phyloP scores from a whole-genome alignment of 805 yeast species.

The Cyberlindnera saturnus region DNA sequence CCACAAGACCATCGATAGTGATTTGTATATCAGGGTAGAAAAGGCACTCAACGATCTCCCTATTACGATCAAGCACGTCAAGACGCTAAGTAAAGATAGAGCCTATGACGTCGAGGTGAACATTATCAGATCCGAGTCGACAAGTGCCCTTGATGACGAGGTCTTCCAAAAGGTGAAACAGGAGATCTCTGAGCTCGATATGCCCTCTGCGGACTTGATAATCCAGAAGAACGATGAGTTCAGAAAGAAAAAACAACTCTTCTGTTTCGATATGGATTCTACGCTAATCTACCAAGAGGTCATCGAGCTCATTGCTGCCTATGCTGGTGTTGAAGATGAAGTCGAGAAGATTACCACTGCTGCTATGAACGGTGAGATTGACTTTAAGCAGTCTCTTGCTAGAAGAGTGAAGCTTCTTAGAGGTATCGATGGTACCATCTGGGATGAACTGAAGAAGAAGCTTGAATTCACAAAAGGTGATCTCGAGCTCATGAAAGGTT shows the following conservation, averaged over 20 bases:
- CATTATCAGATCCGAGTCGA: slow-evolving; percentile 12
- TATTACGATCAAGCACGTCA: slow-evolving; percentile 22
- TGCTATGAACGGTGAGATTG: slow-evolving; percentile 97
- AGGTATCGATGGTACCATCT: slow-evolving; percentile 74
- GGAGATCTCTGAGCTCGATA: slow-evolving; percentile 9
- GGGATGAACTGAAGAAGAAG: slow-evolving; percentile 71
- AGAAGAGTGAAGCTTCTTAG: slow-evolving; percentile 73
- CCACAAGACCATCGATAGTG: slow-evolving; percentile 16
- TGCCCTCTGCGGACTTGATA: slow-evolving; percentile 33
- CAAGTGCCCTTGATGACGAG: slow-evolving; percentile 8
- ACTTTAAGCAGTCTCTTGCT: slow-evolving; percentile 73
- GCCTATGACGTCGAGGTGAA: slow-evolving; percentile 33
- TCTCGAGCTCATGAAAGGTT: slow-evolving; percentile 53
- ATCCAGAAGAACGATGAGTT: slow-evolving; percentile 31
- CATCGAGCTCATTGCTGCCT: slow-evolving; percentile 89
- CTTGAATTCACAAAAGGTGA: slow-evolving; percentile 85
- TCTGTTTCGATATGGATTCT: slow-evolving; percentile 97
- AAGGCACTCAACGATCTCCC: slow-evolving; percentile 26
- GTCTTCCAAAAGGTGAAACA: slow-evolving; percentile 10
- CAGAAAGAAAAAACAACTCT: slow-evolving; percentile 42
- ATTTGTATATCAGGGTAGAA: slow-evolving; percentile 19
- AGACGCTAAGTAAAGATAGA: slow-evolving; percentile 27
- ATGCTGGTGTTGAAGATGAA: slow-evolving; percentile 82
- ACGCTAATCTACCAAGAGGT: slow-evolving; percentile 95
- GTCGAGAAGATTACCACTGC: slow-evolving; percentile 86